phyloP scores from a whole-genome alignment of 202 grass and related monocot genomes.

The Alloteropsis angusta region DNA sequence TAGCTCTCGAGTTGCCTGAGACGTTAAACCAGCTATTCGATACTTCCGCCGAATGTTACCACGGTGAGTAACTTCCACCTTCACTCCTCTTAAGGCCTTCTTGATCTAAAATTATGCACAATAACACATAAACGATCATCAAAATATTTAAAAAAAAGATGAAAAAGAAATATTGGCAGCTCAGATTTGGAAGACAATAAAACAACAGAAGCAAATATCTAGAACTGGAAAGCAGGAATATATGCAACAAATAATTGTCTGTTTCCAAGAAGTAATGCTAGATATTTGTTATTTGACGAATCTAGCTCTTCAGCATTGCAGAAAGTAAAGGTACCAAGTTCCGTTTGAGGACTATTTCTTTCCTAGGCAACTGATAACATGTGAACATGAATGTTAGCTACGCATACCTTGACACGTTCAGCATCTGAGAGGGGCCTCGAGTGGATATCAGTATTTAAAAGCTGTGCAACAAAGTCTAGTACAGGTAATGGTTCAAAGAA shows the following conservation, averaged over 20 bases:
- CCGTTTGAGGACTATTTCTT: background rate
- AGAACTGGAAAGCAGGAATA: background rate
- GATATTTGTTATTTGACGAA: background rate
- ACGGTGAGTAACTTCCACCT: constrained; percentile 91
- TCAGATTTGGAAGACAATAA: background rate
- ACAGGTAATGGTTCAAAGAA: constrained; percentile 82
- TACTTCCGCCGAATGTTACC: constrained; percentile 94
- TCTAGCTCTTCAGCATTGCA: background rate
- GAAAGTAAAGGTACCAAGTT: background rate
- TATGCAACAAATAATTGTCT: background rate
- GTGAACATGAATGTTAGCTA: background rate
- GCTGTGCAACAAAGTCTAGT: constrained; percentile 56
- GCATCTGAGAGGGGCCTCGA: constrained; percentile 62
- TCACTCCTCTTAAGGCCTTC: constrained; percentile 80
- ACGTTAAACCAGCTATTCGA: constrained; percentile 74
- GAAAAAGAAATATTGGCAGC: background rate
- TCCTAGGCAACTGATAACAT: background rate
- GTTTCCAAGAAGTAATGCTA: background rate
- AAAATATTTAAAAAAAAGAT: background rate
- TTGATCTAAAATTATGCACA: constrained; percentile 53
- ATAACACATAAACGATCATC: background rate
- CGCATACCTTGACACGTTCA: constrained; percentile 74
- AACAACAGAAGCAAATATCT: background rate
- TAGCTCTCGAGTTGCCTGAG: constrained; percentile 67
- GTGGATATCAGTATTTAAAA: constrained; percentile 60